Evolutionary conservation across 75 land plant species (phyloP).

Genomic region (Pseudotsuga menziesii): DNA sequence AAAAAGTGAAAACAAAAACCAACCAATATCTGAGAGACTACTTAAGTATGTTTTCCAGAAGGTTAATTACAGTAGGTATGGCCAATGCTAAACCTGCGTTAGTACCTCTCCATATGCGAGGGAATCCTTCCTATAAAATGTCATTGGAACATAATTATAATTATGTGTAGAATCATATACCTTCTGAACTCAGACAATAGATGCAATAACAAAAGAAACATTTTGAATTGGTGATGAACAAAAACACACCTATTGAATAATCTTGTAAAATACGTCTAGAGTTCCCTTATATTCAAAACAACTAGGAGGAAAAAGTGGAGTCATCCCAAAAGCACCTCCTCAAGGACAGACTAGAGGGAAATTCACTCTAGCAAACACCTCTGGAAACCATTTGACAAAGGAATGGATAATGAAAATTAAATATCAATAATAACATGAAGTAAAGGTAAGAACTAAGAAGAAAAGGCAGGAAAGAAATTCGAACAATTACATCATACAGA

Average conservation of each 20-base stretch:
- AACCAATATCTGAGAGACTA: not conserved
- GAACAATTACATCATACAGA: not conserved
- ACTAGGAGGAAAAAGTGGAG: slow-evolving; percentile 73
- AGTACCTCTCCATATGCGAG: slow-evolving; percentile 93
- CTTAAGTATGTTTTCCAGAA: not conserved
- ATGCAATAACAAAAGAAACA: no score
- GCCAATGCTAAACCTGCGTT: slow-evolving; percentile 88
- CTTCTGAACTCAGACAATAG: not conserved
- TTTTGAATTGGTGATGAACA: no score
- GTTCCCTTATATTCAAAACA: slow-evolving; percentile 89
- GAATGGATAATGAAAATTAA: not conserved
- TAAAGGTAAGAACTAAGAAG: not conserved
- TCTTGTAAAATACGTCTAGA: slow-evolving; percentile 80
- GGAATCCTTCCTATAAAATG: slow-evolving; percentile 82
- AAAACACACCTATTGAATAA: slow-evolving; percentile 64
- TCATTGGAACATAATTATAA: not conserved
- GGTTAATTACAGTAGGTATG: slow-evolving; percentile 71
- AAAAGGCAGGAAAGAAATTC: not conserved
- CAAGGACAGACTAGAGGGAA: slow-evolving; percentile 90
- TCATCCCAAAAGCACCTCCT: slow-evolving; percentile 62
- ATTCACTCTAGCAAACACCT: slow-evolving; percentile 68
- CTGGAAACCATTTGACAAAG: not conserved
- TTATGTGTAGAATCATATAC: not conserved
- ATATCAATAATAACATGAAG: not conserved
- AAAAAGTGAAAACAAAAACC: not conserved